Evolutionary conservation across 208 protist species (phyloP), one percentile per base, ranked within the genome.

Genomic region (Leishmania martiniquensis): DNA sequence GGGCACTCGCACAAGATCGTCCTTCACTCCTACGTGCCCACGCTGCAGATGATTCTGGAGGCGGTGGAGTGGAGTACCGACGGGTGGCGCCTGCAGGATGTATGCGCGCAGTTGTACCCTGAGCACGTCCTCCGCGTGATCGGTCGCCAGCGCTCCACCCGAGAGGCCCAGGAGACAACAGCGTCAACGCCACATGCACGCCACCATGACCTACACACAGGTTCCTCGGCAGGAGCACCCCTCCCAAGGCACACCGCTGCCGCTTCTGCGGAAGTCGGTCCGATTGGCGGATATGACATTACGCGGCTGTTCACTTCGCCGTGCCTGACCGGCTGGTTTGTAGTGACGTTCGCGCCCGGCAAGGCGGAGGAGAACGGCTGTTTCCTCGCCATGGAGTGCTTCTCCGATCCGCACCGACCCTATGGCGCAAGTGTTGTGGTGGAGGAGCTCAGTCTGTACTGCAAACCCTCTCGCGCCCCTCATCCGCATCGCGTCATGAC

Each of bases 361-460:
- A 83, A 82, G 20, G 59, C 55, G 32, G 72, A 80, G 32, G 84
- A 83, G 67, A 55, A 42, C 29, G 70, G 70, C 3, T 78, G 55
- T 70, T 85, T 88, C 45, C 62, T 88, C 12, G 81, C 77, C 34
- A 78, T 88, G 81, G 81, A 88, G 77, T 88, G 84, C 67, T 73
- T 63, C 60, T 77, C 74, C 45, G 68, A 74, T 39, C 71, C 82
- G 4, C 66, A 72, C 57, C 72, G 73, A 10, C 73, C 70, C 68
- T 82, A 67, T 59, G 76, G 68, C 34, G 65, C 77, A 42, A 75
- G 76, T 57, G 60, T 85, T 52, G 77, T 79, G 1, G 82, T 85
- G 15, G 74, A 85, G 57, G 82, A 85, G 51, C 54, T 85, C 25
- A 82, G 73, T 20, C 54, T 86, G 52, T 86, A 78, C 83, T 79